A percentile compares a stretch with the other conserved stretches of the same genome.
Conservation (phyloP, 768 basidiomycete species). For the Agrocybe praecox region DNA sequence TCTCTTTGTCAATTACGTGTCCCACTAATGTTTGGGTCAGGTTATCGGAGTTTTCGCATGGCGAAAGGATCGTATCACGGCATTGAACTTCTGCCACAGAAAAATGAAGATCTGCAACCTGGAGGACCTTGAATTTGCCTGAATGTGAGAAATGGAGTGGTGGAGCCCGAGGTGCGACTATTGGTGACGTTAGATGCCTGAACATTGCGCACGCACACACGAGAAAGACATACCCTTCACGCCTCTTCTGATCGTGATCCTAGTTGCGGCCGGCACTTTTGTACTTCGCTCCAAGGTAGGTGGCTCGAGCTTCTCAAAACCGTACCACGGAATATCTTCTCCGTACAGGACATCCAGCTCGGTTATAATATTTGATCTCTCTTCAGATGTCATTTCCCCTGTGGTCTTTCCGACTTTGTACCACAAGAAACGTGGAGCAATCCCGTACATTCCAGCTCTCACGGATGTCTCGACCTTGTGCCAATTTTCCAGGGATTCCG, state of each 20-base stretch:
- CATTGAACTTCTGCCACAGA: constrained; percentile 81
- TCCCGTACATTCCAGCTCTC: constrained; percentile 59
- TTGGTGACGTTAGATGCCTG: constrained; percentile 33
- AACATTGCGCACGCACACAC: neutral
- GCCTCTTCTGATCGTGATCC: constrained; percentile 70
- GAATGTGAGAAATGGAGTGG: constrained; percentile 81
- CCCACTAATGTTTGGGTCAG: constrained; percentile 76
- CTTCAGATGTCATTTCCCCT: constrained; percentile 57
- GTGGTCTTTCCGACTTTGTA: constrained; percentile 72
- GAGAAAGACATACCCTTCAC: constrained; percentile 65
- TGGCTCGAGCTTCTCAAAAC: constrained; percentile 74
- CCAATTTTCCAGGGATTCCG: constrained; percentile 59
- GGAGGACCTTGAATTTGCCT: constrained; percentile 88
- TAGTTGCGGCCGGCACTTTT: constrained; percentile 53
- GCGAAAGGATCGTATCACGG: constrained; percentile 67
- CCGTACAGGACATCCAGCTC: constrained; percentile 93
- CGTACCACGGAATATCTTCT: constrained; percentile 82
- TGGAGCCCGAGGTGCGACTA: constrained; percentile 62
- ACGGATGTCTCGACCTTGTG: constrained; percentile 61
- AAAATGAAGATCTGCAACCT: constrained; percentile 94
- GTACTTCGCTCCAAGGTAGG: constrained; percentile 51
- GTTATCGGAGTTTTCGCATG: constrained; percentile 69
- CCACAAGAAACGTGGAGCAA: constrained; percentile 73
- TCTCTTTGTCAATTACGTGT: constrained; percentile 72
- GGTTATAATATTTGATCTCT: constrained; percentile 72